Evolutionary conservation across 257 asterid genomes (phyloP).

Genomic region (Solanum microdontum): DNA sequence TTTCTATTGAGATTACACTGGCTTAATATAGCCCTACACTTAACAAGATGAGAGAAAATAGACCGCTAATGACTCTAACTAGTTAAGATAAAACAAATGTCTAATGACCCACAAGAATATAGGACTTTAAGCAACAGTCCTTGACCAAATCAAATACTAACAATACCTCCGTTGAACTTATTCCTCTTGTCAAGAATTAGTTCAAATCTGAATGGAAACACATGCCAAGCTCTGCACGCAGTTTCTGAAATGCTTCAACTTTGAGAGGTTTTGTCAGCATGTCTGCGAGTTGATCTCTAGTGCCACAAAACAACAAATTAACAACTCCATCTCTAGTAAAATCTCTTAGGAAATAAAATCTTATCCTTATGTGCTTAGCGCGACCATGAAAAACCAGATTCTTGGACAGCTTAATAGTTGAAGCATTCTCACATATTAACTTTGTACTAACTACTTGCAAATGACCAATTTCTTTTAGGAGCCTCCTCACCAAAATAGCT

Average conservation of each 20-base stretch:
- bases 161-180: too few relatives aligned
- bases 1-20: too few relatives aligned
- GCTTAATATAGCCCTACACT: too few relatives aligned
- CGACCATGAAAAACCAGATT: background rate
- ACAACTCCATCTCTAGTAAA: background rate
- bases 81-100: too few relatives aligned
- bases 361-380: background rate
- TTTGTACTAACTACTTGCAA: background rate
- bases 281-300: background rate
- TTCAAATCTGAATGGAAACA: too few relatives aligned
- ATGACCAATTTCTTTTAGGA: background rate
- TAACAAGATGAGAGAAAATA: too few relatives aligned
- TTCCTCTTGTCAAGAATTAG: too few relatives aligned
- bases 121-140: too few relatives aligned
- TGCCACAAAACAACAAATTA: background rate
- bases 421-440: background rate
- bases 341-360: background rate
- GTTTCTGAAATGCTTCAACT: background rate
- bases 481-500: background rate
- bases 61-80: too few relatives aligned
- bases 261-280: background rate
- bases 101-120: too few relatives aligned
- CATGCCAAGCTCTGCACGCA: background rate
- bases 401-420: background rate
- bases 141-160: too few relatives aligned